Evolutionary conservation across 2,329 filamentous ascomycete species (phyloP), one percentile per base, ranked within the genome.

Genomic region (Pestalotiopsis sp.): DNA sequence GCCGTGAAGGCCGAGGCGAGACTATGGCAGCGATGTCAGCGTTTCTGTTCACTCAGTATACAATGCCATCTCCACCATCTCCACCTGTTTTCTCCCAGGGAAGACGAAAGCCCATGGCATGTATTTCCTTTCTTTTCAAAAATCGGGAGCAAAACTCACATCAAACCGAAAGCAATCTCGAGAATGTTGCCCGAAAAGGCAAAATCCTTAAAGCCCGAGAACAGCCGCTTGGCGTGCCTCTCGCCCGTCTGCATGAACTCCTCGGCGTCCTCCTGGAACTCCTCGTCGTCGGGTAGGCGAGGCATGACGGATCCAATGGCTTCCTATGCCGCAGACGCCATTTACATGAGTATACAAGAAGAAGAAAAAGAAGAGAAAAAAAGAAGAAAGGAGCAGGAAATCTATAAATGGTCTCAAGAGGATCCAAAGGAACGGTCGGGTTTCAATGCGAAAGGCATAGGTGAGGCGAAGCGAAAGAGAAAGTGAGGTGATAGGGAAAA

Each of bases 141-240:
- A 4, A 27, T 27, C 25, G 25, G 4, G 4, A 4, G 25, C 25
- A 27, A 5, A 27, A 79, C 84, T 78, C 76, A 92, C 91, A 94
- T 94, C 72, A 94, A 82, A 72, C 91, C 92, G 73, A 94, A 90
- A 17, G 92, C 92, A 69, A 94, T 91, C 78, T 94, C 90, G 31
- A 94, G 84, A 62, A 94, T 91, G 73, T 94, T 93, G 69, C 92
- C 91, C 71, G 91, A 88, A 67, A 93, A 87, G 0, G 91, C 91
- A 78, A 94, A 94, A 77, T 93, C 91, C 72, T 90, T 78, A 77
- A 94, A 94, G 52, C 89, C 90, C 41, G 87, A 82, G 83, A 87
- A 90, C 68, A 88, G 80, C 69, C 83, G 83, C 71, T 83, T 81
- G 27, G 87, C 85, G 66, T 81, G 81, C 67, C 82, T 78, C 70